Percentiles rank a stretch among this genome's conserved stretches.
Conservation (phyloP, 345 rosid genomes). For the Moringa oleifera region DNA sequence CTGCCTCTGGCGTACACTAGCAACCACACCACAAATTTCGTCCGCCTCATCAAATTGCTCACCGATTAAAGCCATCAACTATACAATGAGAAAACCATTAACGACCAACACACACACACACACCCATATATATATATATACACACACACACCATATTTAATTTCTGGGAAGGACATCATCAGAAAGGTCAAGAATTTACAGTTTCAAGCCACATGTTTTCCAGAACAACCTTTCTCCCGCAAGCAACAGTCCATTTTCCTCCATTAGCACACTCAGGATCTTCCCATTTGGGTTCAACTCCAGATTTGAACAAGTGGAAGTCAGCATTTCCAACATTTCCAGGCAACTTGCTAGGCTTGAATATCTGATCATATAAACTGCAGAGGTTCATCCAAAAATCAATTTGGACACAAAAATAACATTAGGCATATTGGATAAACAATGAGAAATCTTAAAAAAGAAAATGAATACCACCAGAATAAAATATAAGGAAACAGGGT, state of each 20-base stretch:
- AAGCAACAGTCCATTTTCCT: slow-evolving; percentile 78
- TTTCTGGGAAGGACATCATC: not conserved
- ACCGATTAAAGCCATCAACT: slow-evolving; percentile 94
- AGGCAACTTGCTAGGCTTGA: slow-evolving; percentile 71
- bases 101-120: too few species aligned
- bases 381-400: slow-evolving; percentile 9
- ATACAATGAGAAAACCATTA: slow-evolving; percentile 3
- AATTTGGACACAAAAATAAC: not conserved
- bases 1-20: slow-evolving; percentile 77
- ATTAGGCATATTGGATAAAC: not conserved
- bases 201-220: slow-evolving; percentile 88
- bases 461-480: too few species aligned
- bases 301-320: slow-evolving; percentile 83
- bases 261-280: slow-evolving; percentile 93
- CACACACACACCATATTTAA: too few species aligned
- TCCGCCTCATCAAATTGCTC: slow-evolving; percentile 89
- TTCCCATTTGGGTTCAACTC: slow-evolving; percentile 96
- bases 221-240: slow-evolving; percentile 43
- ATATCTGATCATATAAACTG: slow-evolving; percentile 75
- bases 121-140: too few species aligned
- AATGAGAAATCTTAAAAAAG: too few species aligned
- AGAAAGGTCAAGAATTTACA: slow-evolving; percentile 28
- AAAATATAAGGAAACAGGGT: too few species aligned
- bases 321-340: slow-evolving; percentile 56
- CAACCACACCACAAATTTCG: slow-evolving; percentile 95